A percentile compares a stretch with the other conserved stretches of the same genome.
Conservation (phyloP, 305 asterid genomes). For the Ruellia speciosa region DNA sequence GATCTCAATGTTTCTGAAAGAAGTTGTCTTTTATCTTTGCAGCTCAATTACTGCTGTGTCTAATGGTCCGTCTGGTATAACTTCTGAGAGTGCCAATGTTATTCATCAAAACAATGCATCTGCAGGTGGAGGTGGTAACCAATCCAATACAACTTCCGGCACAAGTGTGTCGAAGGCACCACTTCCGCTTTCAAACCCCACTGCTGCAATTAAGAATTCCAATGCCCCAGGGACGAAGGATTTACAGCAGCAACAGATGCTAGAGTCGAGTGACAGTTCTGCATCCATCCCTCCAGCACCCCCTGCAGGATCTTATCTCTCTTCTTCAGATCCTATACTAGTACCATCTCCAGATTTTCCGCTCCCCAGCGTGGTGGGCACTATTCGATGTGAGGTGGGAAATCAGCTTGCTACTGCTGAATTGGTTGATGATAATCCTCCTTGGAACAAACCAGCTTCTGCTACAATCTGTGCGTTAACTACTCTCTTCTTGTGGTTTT, state of each 20-base stretch:
- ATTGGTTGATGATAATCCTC: conserved; percentile 23
- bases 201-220: conserved; percentile 32
- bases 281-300: conserved; percentile 29
- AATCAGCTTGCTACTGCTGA: conserved; percentile 30
- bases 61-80: conserved; percentile 45
- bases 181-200: conserved; percentile 21
- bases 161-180: conserved; percentile 32
- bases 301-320: conserved; percentile 39
- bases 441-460: conserved; percentile 28
- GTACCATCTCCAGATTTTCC: conserved; percentile 50
- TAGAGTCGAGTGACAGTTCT: conserved; percentile 28
- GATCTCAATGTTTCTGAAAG: conserved; percentile 11
- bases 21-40: conserved; percentile 29
- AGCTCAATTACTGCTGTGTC: conserved; percentile 42
- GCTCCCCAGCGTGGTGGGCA: conserved; percentile 39
- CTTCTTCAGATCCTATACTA: conserved; percentile 49
- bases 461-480: conserved; percentile 24
- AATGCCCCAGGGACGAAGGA: conserved; percentile 30
- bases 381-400: conserved; percentile 40
- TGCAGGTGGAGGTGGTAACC: conserved; percentile 24
- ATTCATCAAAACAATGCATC: conserved; percentile 31
- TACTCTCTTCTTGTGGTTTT: conserved; percentile 2
- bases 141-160: conserved; percentile 24
- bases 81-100: conserved; percentile 33
- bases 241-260: conserved; percentile 31